Base-by-base conservation (phyloP, 2,329 filamentous ascomycete species). In the Verticillium longisporum region DNA sequence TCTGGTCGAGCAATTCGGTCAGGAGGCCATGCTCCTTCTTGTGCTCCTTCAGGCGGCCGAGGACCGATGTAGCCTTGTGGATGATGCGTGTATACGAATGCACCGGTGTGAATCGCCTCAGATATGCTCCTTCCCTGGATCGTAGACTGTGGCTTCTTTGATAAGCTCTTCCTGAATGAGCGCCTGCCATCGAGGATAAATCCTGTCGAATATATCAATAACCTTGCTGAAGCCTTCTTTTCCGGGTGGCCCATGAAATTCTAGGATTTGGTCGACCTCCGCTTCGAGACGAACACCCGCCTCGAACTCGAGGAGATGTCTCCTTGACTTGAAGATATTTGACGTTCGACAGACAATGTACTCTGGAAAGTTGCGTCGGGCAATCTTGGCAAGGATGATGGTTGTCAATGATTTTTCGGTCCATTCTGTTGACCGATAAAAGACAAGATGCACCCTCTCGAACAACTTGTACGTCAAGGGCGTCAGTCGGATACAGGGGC, bases 381-480 rank as follows among this genome's bases (percentile, higher is more conserved):
- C 91, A 61, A 96, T 96, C 65, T 94, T 93, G 7, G 95, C 91
- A 5, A 99, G 82, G 55, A 99, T 97, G 60, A 98, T 94, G 0
- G 93, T 94, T 1, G 92, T 98, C 14, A 99, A 78, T 1, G 94
- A 97, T 72, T 97, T 98, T 68, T 98, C 94, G 0, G 93, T 96
- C 95, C 95, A 99, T 72, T 97, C 91, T 0, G 92, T 96, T 10
- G 93, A 97, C 62, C 94, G 84, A 73, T 98, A 98, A 73, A 97
- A 99, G 33, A 99, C 92, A 2, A 99, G 78, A 75, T 98, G 95
- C 0, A 98, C 92, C 32, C 95, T 86, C 73, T 97, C 92, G 68
- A 99, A 99, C 0, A 99, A 82, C 68, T 88, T 91, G 64, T 92
- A 83, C 0, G 88, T 83, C 0, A 84, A 76, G 0, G 88, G 75